These are phyloP conservation scores for Ophiostoma angusticollis DNA, from an alignment of 2,329 filamentous ascomycete species.

Conservation along the genomic window DNA sequence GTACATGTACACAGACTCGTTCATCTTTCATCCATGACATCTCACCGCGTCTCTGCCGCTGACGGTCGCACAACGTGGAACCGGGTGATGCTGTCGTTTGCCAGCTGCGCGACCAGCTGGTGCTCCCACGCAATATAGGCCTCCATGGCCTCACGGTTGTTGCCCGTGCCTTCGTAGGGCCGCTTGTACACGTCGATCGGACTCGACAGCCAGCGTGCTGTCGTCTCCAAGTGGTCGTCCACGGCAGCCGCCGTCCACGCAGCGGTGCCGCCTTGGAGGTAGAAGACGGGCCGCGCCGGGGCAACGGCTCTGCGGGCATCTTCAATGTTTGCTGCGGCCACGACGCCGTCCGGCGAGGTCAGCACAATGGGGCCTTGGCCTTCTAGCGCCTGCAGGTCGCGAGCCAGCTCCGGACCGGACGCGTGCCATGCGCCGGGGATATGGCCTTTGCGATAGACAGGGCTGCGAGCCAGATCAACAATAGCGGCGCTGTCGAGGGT, in stretches of 20 bases:
- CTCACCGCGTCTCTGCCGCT: no score
- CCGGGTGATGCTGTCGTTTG: conserved; percentile 5
- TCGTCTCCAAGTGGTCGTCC: neutral
- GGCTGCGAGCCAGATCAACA: conserved; percentile 6
- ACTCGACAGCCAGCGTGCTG: conserved; percentile 1
- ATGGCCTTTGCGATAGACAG: conserved; percentile 4
- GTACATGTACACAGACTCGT: no score
- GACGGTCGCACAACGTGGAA: conserved; percentile 8
- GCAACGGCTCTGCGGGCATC: conserved; percentile 3
- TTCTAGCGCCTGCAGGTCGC: neutral
- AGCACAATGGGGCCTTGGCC: conserved; percentile 1
- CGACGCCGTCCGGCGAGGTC: conserved; percentile 3
- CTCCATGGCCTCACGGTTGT: conserved; percentile 7
- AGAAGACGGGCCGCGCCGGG: neutral
- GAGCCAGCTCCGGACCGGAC: conserved; percentile 1
- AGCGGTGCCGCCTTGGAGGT: neutral
- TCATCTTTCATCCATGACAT: no score
- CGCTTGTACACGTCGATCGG: conserved; percentile 7
- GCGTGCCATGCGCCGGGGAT: conserved; percentile 6
- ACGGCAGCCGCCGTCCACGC: neutral
- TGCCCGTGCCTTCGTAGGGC: conserved; percentile 7
- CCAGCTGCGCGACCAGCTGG: conserved; percentile 7
- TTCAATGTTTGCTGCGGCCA: neutral
- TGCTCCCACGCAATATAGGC: conserved; percentile 8
- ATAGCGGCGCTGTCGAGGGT: neutral